These are phyloP conservation scores for Lasiosphaeria miniovina DNA, from an alignment of 495 filamentous ascomycete genomes.

Conservation along the genomic window DNA sequence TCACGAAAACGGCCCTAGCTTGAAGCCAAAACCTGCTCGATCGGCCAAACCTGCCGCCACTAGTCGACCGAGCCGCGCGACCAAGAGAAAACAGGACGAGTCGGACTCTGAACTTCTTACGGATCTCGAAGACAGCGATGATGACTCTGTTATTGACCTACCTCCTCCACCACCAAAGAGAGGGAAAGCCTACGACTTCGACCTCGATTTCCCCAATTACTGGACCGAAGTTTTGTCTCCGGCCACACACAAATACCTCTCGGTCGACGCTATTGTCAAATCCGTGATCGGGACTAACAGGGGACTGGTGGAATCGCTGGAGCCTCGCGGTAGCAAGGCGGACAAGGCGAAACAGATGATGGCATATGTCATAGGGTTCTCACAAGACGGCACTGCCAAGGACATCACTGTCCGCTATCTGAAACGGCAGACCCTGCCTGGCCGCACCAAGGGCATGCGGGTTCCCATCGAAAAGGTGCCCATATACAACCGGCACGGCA, in stretches of 20 bases:
- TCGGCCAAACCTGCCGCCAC: slow-evolving; percentile 19
- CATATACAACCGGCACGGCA: slow-evolving; percentile 67
- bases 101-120: slow-evolving; percentile 39
- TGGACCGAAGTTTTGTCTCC: slow-evolving; percentile 90
- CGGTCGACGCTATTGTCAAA: slow-evolving; percentile 72
- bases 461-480: slow-evolving; percentile 74
- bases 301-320: slow-evolving; percentile 71
- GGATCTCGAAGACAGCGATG: slow-evolving; percentile 32
- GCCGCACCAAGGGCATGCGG: slow-evolving; percentile 84
- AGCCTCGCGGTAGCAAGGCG: slow-evolving; percentile 76
- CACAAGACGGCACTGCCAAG: slow-evolving; percentile 82
- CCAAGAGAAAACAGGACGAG: slow-evolving; percentile 28
- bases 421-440: slow-evolving; percentile 76
- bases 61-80: slow-evolving; percentile 49
- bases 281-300: slow-evolving; percentile 63
- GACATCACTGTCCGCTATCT: slow-evolving; percentile 94
- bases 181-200: slow-evolving; percentile 54
- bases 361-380: slow-evolving; percentile 85
- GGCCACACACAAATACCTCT: slow-evolving; percentile 68
- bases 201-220: slow-evolving; percentile 81
- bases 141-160: slow-evolving; percentile 39
- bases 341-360: slow-evolving; percentile 87
- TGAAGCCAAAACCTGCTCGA: slow-evolving; percentile 16
- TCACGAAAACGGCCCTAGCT: background rate
- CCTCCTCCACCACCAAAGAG: slow-evolving; percentile 27